Conservation (phyloP, 768 basidiomycete genomes). For the Paxillus ammoniavirescens region DNA sequence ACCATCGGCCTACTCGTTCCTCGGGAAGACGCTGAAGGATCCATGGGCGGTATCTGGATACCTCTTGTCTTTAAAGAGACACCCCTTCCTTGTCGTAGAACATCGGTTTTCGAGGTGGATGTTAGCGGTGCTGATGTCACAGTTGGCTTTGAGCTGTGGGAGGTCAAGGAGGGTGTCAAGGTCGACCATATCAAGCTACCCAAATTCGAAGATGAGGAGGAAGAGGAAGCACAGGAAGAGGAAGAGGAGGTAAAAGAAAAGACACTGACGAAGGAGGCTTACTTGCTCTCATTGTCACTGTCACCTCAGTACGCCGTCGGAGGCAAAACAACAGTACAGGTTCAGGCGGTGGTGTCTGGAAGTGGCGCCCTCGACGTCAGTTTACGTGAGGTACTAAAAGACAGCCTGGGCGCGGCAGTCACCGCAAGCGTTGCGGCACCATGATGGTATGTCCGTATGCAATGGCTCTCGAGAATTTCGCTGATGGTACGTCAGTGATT, state of each 20-base stretch:
- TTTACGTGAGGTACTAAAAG: constrained; percentile 37
- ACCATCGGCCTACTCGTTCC: constrained; percentile 72
- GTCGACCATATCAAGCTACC: constrained; percentile 55
- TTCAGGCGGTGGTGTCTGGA: constrained; percentile 35
- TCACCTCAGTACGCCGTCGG: constrained; percentile 38
- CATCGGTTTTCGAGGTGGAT: constrained; percentile 56
- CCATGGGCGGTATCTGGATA: constrained; percentile 63
- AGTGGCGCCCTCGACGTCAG: constrained; percentile 37
- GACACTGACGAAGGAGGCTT: constrained; percentile 51
- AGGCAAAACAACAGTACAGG: constrained; percentile 53
- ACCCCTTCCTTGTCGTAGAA: constrained; percentile 63
- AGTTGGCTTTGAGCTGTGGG: constrained; percentile 75
- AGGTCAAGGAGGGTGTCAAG: constrained; percentile 66
- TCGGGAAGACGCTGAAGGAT: constrained; percentile 33
- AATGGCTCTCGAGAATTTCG: background rate
- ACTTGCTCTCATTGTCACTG: constrained; percentile 40
- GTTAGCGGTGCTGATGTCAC: constrained; percentile 35
- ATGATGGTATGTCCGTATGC: constrained; percentile 14
- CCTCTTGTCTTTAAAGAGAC: constrained; percentile 71
- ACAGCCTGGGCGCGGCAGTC: constrained; percentile 32
- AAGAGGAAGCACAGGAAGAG: constrained; percentile 52
- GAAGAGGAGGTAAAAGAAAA: constrained; percentile 68
- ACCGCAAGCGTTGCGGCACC: constrained; percentile 24
- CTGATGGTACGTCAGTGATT: background rate
- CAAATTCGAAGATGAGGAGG: constrained; percentile 44